These are phyloP conservation scores for Taxillus chinensis DNA, from an alignment of 164 flowering plant species.

Conservation along the genomic window DNA sequence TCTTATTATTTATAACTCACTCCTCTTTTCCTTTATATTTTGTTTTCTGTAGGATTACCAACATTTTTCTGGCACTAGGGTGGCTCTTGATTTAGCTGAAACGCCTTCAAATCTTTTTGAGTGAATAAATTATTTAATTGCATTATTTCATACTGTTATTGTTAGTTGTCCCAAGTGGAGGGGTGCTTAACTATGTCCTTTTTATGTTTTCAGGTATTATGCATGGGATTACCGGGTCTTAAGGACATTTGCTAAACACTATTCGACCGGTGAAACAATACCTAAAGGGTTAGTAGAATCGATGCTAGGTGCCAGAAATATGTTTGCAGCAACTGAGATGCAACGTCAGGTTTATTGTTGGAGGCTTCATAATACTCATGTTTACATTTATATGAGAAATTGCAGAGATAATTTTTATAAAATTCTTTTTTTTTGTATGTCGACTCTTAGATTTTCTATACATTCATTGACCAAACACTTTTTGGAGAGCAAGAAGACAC, in stretches of 20 bases:
- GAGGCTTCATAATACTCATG: neutral
- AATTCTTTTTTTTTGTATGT: conserved; percentile 1
- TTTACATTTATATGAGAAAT: too few relatives aligned
- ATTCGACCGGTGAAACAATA: conserved; percentile 81
- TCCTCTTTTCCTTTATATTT: too few relatives aligned
- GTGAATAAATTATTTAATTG: conserved; percentile 39
- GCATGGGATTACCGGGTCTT: conserved; percentile 94
- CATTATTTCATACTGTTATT: neutral
- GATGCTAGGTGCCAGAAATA: conserved; percentile 69
- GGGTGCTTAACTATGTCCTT: neutral
- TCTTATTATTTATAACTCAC: too few relatives aligned
- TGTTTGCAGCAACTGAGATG: conserved; percentile 90
- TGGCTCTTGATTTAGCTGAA: conserved; percentile 90
- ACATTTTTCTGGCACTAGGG: conserved; percentile 96
- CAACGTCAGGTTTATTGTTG: conserved; percentile 77
- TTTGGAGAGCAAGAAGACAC: conserved; percentile 47
- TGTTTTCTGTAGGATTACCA: conserved; percentile 62
- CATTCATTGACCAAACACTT: conserved; percentile 73
- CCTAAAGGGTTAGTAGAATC: conserved; percentile 80
- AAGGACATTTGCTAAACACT: conserved; percentile 78
- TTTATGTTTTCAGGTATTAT: conserved; percentile 47
- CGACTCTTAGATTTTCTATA: conserved; percentile 54
- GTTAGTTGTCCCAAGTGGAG: neutral
- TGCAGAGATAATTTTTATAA: neutral
- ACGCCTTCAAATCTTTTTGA: conserved; percentile 92